Percentiles rank a stretch among this genome's conserved stretches.
phyloP scores from a whole-genome alignment of 805 yeast genomes.

The Saccharomycopsis microspora region DNA sequence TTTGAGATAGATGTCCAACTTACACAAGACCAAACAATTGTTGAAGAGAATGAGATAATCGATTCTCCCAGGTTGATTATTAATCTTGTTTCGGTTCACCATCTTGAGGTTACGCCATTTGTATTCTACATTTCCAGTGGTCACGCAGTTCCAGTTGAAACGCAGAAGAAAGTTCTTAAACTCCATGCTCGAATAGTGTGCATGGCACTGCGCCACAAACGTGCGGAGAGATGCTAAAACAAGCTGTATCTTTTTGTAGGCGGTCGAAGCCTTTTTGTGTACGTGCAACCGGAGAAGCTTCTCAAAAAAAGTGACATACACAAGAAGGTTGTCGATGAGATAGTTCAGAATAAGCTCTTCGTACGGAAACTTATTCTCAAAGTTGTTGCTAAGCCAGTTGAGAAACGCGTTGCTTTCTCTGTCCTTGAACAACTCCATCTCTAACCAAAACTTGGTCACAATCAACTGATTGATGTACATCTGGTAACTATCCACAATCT shows the following conservation, averaged over 20 bases:
- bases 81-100: conserved; percentile 13
- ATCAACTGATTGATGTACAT: conserved; percentile 16
- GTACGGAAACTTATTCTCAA: conserved; percentile 14
- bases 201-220: conserved; percentile 12
- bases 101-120: conserved; percentile 14
- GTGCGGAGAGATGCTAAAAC: conserved; percentile 11
- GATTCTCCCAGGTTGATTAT: conserved; percentile 8
- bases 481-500: conserved; percentile 15
- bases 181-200: conserved; percentile 13
- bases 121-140: conserved; percentile 13
- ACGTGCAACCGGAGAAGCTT: conserved; percentile 7
- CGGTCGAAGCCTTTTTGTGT: conserved; percentile 8
- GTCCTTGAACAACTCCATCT: conserved; percentile 15
- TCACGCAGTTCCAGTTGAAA: conserved; percentile 12
- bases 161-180: conserved; percentile 12
- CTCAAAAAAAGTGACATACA: conserved; percentile 9
- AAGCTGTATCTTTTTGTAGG: conserved; percentile 12
- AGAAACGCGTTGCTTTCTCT: conserved; percentile 9
- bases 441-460: conserved; percentile 16
- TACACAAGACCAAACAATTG: conserved; percentile 15
- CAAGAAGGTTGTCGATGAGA: conserved; percentile 12
- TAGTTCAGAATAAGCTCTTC: conserved; percentile 12
- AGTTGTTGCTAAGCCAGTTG: conserved; percentile 14
- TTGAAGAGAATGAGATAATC: conserved; percentile 15
- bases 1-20: conserved; percentile 14